Base-by-base conservation (phyloP, 805 yeast genomes). In the Metschnikowia kunwiensis region DNA sequence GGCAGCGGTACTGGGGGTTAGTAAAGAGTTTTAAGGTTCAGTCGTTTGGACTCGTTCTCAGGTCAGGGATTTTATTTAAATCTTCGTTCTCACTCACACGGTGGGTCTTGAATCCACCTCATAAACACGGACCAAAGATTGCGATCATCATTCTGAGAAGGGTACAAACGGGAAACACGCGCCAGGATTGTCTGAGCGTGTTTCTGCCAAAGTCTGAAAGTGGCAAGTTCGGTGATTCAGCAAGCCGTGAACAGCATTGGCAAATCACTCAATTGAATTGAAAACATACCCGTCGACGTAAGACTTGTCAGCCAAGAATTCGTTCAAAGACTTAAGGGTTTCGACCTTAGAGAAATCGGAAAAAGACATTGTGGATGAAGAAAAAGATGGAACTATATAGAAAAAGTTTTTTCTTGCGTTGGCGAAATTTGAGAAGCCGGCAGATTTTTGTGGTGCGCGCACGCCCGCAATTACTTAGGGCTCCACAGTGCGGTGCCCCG, bases 71-170 rank as follows among this genome's bases (percentile, higher is more conserved):
- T 64, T 63, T 68, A 56, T 56, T 56, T 50, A 48, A 54, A 55
- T 54, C 60, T 57, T 49, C 58, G 71, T 68, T 82, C 80, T 79
- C 86, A 84, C 89, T 86, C 95, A 86, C 81, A 57, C 80, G 80
- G 85, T 82, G 89, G 95, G 94, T 82, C 91, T 84, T 84, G 77
- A 81, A 69, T 72, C 86, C 94, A 81, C 88, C 85, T 86, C 95
- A 78, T 82, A 82, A 86, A 86, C 94, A 85, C 89, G 94, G 94
- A 85, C 94, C 94, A 85, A 82, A 68, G 72, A 67, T 74, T 57
- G 61, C 60, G 71, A 69, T 83, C 88, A 83, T 81, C 86, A 80
- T 75, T 37, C 47, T 20, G 38, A n/a, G n/a, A n/a, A n/a, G n/a
- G n/a, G n/a, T n/a, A n/a, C n/a, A n/a, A n/a, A n/a, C n/a, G 8